Evolutionary conservation across 768 basidiomycete species (phyloP), one percentile per base, ranked within the genome.

Genomic region (Pisolithus tinctorius): DNA sequence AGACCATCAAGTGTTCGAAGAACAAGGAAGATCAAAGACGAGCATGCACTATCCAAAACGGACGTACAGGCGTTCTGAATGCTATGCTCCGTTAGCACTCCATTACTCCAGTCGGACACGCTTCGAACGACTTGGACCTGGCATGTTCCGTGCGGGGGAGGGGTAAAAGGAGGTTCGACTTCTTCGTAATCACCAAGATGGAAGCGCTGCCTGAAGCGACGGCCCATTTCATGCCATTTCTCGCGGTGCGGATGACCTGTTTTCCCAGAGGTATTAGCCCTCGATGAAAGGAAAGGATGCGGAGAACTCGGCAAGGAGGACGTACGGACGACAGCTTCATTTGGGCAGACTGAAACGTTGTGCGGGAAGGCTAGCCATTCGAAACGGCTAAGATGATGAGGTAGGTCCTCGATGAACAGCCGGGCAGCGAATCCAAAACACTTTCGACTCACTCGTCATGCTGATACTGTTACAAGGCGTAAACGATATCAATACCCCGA

Each of bases 31-130:
- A 30, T 45, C 29, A 45, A 41, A 38, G 36, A 50, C 29, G 17
- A 23, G 25, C 51, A 17, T 30, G 31, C 51, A 49, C 39, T n/a
- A 23, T 30, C 17, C 23, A 29, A 10, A 44, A 20, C 20, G 52
- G 40, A 53, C 86, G 64, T 61, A 90, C 89, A 93, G 44, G 95
- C 94, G 58, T 92, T 87, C 69, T 96, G 94, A 53, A 98, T 92
- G 66, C 89, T 93, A 52, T 82, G 80, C 67, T 97, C 95, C 4
- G 81, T 86, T 56, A 94, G 73, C 34, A 93, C 88, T 2, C 94
- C 95, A 59, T 93, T 90, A 60, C 85, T 88, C 95, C 95, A 99
- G 68, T 97, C 95, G 1, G 77, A 83, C 20, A 93, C 88, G 54
- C 87, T 90, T 49, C 95, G 80, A 40, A 91, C 77, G 14, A 79